A percentile compares a stretch with the other conserved stretches of the same genome.
Conservation (phyloP, 2,329 filamentous ascomycete species). For the Mariannaea elegans region DNA sequence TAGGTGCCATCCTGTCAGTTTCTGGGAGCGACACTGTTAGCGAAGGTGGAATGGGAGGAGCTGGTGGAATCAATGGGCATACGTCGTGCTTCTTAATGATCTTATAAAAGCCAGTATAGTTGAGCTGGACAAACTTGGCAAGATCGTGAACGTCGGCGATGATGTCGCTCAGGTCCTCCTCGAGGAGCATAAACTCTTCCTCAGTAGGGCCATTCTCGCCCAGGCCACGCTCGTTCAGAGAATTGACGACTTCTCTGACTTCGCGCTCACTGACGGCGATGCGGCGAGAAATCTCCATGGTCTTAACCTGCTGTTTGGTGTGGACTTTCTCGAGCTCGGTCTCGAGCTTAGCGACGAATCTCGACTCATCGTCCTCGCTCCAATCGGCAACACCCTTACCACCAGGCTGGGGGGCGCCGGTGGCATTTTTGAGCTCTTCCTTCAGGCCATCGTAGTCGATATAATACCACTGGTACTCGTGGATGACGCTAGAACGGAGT, state of each 20-base stretch:
- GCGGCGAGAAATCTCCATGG: slow-evolving; percentile 90
- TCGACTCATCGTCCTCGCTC: slow-evolving; percentile 90
- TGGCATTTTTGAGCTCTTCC: slow-evolving; percentile 80
- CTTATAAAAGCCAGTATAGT: slow-evolving; percentile 99
- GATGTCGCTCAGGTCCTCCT: slow-evolving; percentile 95
- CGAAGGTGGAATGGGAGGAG: neutral
- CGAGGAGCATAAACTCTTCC: slow-evolving; percentile 92
- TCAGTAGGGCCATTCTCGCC: slow-evolving; percentile 74
- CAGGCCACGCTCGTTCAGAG: slow-evolving; percentile 71
- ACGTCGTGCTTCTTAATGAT: slow-evolving; percentile 99
- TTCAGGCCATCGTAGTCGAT: slow-evolving; percentile 98
- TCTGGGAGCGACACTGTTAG: slow-evolving; percentile 62
- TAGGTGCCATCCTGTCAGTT: slow-evolving; percentile 92
- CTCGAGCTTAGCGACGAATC: slow-evolving; percentile 88
- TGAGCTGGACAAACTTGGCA: slow-evolving; percentile 97
- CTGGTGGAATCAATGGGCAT: slow-evolving; percentile 44
- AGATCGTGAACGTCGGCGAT: slow-evolving; percentile 98
- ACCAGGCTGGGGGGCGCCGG: slow-evolving; percentile 57
- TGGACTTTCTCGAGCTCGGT: slow-evolving; percentile 96
- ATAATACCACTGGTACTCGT: slow-evolving; percentile 98
- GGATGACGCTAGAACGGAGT: slow-evolving; percentile 93
- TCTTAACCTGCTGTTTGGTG: slow-evolving; percentile 96
- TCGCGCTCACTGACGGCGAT: slow-evolving; percentile 90
- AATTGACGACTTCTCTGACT: slow-evolving; percentile 85
- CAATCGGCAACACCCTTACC: slow-evolving; percentile 68